Evolutionary conservation across 2,329 filamentous ascomycete species (phyloP).

Genomic region (Fusarium torreyae): DNA sequence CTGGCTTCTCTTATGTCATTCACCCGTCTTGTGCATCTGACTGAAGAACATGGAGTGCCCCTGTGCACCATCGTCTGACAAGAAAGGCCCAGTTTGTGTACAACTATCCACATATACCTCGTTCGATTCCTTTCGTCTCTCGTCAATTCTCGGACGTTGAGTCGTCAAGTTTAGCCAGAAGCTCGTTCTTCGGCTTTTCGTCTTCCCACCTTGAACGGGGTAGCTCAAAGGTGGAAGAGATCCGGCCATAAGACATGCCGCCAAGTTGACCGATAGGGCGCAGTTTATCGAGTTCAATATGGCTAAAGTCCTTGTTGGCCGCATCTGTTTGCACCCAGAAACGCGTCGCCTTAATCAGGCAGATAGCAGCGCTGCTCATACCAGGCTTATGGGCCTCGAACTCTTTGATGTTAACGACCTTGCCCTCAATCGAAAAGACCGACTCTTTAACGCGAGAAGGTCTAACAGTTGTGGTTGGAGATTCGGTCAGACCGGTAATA

Average conservation of each 20-base stretch:
- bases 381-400: constrained; percentile 82
- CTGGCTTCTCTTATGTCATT: too few relatives aligned
- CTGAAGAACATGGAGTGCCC: too few relatives aligned
- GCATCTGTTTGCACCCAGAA: constrained; percentile 95
- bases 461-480: too few relatives aligned
- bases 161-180: not conserved
- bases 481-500: too few relatives aligned
- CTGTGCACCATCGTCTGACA: too few relatives aligned
- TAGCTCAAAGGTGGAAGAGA: constrained; percentile 79
- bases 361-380: constrained; percentile 80
- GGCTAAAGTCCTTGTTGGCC: constrained; percentile 79
- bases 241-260: constrained; percentile 85
- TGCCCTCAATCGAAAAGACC: constrained; percentile 85
- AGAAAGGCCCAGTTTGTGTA: too few relatives aligned
- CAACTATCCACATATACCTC: too few relatives aligned
- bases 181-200: not conserved
- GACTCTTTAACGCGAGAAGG: constrained; percentile 79
- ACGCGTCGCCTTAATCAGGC: constrained; percentile 83
- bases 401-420: constrained; percentile 80
- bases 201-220: constrained; percentile 49
- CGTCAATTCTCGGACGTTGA: too few relatives aligned
- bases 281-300: constrained; percentile 82
- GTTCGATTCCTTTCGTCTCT: too few relatives aligned
- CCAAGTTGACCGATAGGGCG: constrained; percentile 84
- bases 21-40: too few relatives aligned